Base-by-base conservation (phyloP, 73 alveolate genomes). In the Paramecium bursaria region DNA sequence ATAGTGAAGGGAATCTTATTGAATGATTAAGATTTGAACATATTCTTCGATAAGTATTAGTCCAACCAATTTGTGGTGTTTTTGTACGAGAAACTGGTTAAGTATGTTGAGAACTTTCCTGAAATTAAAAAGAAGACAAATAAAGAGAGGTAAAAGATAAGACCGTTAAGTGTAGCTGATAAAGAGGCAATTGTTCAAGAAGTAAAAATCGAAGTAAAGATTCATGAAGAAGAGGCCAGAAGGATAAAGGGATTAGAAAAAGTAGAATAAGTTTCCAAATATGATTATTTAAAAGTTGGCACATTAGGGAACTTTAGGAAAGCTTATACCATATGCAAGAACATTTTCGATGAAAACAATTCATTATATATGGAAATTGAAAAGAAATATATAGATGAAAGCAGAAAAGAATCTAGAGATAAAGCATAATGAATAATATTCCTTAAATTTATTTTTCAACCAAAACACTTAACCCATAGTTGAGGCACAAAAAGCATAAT, bases 31-130 rank as follows among this genome's bases (percentile, higher is more conserved):
- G 17, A 67, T 39, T 67, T 67, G 21, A 47, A 57, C 10, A 67
- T 39, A 30, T 67, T 39, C 22, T 67, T 67, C 13, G 82, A 67
- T 67, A 57, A 67, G 33, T 67, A 33, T 46, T 39, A 67, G 44
- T 25, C 19, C 2, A 67, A 42, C 35, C 60, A 57, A 35, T 67
- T 67, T 30, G 82, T 39, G 44, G 27, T 35, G 9, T 67, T 39
- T 39, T 67, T 67, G 23, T 19, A 39, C 10, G 33, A 67, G 44
- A 67, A 67, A 42, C n/a, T 67, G 44, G 13, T 39, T 21, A 33
- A 33, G 44, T 67, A 25, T 42, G 14, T 47, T 7, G 55, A 67
- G 1, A 67, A 35, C n/a, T n/a, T n/a, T n/a, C n/a, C n/a, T n/a
- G 22, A 57, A 57, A 57, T 27, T n/a, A 57, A 9, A 23, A 57